phyloP scores from a whole-genome alignment of 129 eudicot genomes.

The Flaveria bidentis region DNA sequence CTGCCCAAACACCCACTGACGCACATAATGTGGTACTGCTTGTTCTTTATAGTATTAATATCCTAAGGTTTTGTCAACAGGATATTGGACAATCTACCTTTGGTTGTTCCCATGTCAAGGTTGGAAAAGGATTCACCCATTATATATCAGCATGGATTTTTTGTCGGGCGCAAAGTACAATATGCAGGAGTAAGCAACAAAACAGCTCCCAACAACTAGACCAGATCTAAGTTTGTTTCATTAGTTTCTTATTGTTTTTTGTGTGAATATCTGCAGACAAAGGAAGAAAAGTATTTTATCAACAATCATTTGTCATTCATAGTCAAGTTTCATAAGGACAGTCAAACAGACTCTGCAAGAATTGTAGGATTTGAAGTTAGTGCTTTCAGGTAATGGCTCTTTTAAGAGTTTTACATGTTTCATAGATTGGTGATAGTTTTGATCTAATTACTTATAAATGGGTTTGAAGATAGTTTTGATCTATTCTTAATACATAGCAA shows the following conservation, averaged over 20 bases:
- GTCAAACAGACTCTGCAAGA: constrained; percentile 59
- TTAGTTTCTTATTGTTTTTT: not conserved
- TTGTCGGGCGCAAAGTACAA: constrained; percentile 61
- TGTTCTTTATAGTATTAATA: constrained; percentile 5
- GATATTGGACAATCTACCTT: constrained; percentile 81
- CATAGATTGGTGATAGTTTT: not conserved
- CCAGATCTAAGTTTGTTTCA: not conserved
- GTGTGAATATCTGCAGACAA: constrained; percentile 46
- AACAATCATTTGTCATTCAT: constrained; percentile 65
- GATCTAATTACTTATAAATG: not conserved
- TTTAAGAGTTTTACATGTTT: not conserved
- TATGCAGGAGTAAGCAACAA: constrained; percentile 66
- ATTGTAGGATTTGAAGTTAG: constrained; percentile 77
- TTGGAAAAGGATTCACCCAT: constrained; percentile 44
- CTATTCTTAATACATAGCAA: not conserved
- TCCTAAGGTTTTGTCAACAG: constrained; percentile 35
- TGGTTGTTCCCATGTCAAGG: constrained; percentile 58
- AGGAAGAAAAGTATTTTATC: constrained; percentile 70
- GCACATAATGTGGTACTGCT: not conserved
- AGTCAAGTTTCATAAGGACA: constrained; percentile 67
- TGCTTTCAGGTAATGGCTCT: constrained; percentile 53
- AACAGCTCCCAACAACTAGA: constrained; percentile 4
- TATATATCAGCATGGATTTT: constrained; percentile 59
- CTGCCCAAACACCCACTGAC: not conserved
- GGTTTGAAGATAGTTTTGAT: no score